Percentiles rank a stretch among this genome's conserved stretches.
These are phyloP conservation scores for Dendrobium officinale DNA, from an alignment of 106 monocot genomes.

Conservation along the genomic window DNA sequence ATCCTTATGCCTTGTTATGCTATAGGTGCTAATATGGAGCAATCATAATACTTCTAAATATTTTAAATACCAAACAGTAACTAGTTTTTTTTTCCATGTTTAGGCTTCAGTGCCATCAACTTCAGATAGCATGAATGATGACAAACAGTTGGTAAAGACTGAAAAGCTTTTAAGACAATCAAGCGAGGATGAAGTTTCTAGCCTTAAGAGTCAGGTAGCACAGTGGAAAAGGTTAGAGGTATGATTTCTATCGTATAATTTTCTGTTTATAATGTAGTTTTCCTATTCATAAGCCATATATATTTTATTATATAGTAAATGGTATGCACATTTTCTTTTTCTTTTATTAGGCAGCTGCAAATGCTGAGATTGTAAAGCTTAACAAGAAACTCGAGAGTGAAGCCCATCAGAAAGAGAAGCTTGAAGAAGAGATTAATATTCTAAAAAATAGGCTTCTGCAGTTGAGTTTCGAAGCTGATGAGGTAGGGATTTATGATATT, in stretches of 20 bases:
- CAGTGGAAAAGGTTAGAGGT: slow-evolving; percentile 88
- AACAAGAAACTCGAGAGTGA: slow-evolving; percentile 82
- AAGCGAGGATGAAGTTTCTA: slow-evolving; percentile 62
- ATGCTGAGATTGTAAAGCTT: slow-evolving; percentile 61
- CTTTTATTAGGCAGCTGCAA: slow-evolving; percentile 51
- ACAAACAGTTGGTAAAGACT: slow-evolving; percentile 49
- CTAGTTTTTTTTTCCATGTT: neutral
- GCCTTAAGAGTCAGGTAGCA: slow-evolving; percentile 50
- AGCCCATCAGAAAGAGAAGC: slow-evolving; percentile 75
- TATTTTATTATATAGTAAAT: slow-evolving; percentile 6
- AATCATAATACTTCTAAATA: neutral
- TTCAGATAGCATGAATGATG: slow-evolving; percentile 38
- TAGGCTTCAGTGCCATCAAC: slow-evolving; percentile 27
- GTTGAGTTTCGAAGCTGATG: slow-evolving; percentile 88
- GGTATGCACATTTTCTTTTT: neutral
- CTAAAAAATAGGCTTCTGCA: slow-evolving; percentile 76
- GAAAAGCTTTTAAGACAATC: slow-evolving; percentile 47
- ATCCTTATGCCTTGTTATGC: neutral
- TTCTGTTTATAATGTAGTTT: neutral
- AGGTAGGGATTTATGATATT: slow-evolving; percentile 38
- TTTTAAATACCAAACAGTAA: neutral
- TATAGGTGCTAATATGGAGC: neutral
- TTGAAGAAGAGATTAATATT: slow-evolving; percentile 83
- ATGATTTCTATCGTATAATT: neutral
- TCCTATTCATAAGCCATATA: neutral